Base-by-base conservation (phyloP, 805 yeast genomes). In the Lipomyces lipofer region DNA sequence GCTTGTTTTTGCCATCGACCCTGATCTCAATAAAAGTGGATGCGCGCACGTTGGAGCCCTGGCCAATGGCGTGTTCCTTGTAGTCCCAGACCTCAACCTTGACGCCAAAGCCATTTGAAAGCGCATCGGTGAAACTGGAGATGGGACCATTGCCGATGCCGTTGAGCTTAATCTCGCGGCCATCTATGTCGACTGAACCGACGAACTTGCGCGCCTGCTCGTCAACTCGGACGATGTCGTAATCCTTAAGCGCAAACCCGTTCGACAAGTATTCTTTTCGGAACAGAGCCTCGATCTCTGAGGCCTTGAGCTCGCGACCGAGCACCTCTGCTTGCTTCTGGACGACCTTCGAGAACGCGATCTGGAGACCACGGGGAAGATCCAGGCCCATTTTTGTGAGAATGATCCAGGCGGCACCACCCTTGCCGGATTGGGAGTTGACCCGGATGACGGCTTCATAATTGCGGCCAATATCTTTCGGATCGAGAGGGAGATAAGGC, bases 381-480 rank as follows among this genome's bases (percentile, higher is more conserved):
- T 87, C 95, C 54, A 87, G 78, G 65, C 85, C 92, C 69, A 88
- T 77, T 62, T 80, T 79, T 61, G 88, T 78, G 67, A 87, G 75
- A 66, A 87, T 85, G 62, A 88, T 84, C 94, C 95, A 87, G 4
- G 95, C 88, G 9, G 92, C 86, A 62, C 95, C 95, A 65, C 95
- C 95, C 72, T 87, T 87, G 58, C 95, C 95, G 24, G 88, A 81
- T 72, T 87, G 95, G 10, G 94, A 86, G 72, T 87, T 87, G 69
- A 87, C 94, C 67, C 95, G 81, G 64, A 87, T 87, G 52, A 88
- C 86, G n/a, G 95, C 94, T 71, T 88, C 95, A 73, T 88, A 88
- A n/a, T 85, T 85, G 69, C 94, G 81, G 48, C 95, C 95, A 64
- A 87, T 84, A 69, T 88, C 95, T 63, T 80, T 76, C 43, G 95